These are phyloP conservation scores for Millerozyma miso DNA, from an alignment of 805 yeast genomes.

Conservation along the genomic window DNA sequence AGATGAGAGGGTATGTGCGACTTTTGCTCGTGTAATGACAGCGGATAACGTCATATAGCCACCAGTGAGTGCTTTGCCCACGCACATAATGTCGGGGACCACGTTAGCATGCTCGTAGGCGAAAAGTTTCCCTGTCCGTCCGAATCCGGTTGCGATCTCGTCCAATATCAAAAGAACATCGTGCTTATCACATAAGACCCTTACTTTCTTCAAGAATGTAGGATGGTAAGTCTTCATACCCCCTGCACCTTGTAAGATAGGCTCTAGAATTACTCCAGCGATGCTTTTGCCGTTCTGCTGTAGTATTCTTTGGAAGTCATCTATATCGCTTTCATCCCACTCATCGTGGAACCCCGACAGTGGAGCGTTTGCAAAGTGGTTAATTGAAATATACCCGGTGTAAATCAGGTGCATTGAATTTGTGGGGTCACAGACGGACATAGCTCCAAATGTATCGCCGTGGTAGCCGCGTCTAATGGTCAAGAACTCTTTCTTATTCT, in stretches of 20 bases:
- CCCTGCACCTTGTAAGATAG: constrained; percentile 4
- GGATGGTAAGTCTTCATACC: constrained; percentile 1
- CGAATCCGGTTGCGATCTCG: constrained; percentile 2
- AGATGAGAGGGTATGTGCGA: constrained; percentile 19
- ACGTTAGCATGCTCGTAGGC: constrained; percentile 7
- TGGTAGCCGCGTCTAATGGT: constrained; percentile 33
- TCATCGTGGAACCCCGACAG: constrained; percentile 7
- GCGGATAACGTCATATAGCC: constrained; percentile 45
- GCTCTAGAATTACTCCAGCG: constrained; percentile 3
- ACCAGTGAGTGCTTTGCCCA: constrained; percentile 24
- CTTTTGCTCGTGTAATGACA: constrained; percentile 28
- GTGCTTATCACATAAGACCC: constrained; percentile 1
- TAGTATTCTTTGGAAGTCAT: constrained; percentile 2
- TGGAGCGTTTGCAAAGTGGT: constrained; percentile 23
- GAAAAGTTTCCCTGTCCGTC: constrained; percentile 3
- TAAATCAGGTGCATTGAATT: constrained; percentile 29
- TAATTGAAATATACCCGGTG: constrained; percentile 21
- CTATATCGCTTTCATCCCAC: constrained; percentile 12
- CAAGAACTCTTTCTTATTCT: constrained; percentile 22
- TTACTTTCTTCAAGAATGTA: neutral
- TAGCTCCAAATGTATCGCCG: constrained; percentile 37
- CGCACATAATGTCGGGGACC: constrained; percentile 20
- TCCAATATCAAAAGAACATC: constrained; percentile 1
- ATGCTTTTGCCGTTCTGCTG: constrained; percentile 1
- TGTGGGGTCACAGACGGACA: constrained; percentile 31